phyloP scores from a whole-genome alignment of 208 protist genomes.

The Leishmania arabica region DNA sequence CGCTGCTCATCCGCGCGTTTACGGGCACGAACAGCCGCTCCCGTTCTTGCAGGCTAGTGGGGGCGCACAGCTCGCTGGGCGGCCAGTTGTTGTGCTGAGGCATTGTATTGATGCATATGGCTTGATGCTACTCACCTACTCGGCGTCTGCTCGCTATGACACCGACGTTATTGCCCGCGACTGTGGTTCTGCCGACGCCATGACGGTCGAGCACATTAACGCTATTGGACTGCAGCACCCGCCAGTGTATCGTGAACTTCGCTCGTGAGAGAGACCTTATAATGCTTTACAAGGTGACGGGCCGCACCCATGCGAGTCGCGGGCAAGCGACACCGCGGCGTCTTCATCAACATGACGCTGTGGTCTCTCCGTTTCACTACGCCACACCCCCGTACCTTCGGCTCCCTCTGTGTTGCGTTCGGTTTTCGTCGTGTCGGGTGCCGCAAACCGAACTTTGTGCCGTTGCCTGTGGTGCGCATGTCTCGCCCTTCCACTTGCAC shows the following conservation, averaged over 20 bases:
- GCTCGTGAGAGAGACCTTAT: conserved; percentile 8
- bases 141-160: neutral
- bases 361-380: neutral
- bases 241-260: conserved; percentile 14
- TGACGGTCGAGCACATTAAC: neutral
- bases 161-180: conserved; percentile 1
- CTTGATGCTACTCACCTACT: conserved; percentile 7
- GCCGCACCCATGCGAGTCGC: neutral
- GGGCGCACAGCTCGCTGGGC: neutral
- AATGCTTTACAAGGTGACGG: neutral
- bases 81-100: neutral
- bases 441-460: neutral
- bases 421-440: neutral
- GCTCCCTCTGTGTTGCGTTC: neutral
- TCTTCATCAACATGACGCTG: neutral
- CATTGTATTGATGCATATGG: neutral
- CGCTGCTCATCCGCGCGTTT: neutral
- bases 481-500: neutral
- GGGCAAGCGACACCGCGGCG: neutral
- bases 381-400: neutral
- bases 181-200: conserved; percentile 9
- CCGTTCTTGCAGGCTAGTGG: conserved; percentile 13
- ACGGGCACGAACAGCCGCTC: neutral
- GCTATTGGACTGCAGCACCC: neutral
- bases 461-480: neutral